Evolutionary conservation across 495 filamentous ascomycete genomes (phyloP), one percentile per base, ranked within the genome.

Genomic region (Pseudotulostoma volvatum): DNA sequence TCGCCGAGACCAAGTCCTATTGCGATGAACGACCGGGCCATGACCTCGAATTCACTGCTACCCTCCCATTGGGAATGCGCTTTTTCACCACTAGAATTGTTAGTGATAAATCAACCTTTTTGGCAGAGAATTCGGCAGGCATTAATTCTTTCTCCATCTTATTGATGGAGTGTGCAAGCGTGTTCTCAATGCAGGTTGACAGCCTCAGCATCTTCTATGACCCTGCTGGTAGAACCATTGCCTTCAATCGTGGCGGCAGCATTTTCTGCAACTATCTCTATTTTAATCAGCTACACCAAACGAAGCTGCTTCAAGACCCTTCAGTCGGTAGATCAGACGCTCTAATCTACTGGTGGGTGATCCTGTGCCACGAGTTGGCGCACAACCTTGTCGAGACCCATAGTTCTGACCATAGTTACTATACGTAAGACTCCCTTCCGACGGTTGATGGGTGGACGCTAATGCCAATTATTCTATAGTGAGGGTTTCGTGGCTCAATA

Each of bases 201-300:
- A 63, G 66, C 17, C 44, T 95, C 32, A 86, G 92, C 53, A 79
- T 96, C 43, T 94, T 86, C 66, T 86, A 84, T 45, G 86, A 94
- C 43, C 71, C 79, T 14, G 59, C 62, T 7, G 78, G 83, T 7
- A 70, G 68, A 44, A 84, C 85, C 1, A 93, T 99, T 42, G 90
- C 92, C 0, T 99, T 99, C 69, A 99, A 96, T 51, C 65, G 66
- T 16, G 68, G 69, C 31, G 86, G 87, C 34, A 80, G 76, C 46
- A 71, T 96, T 21, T 96, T 96, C 64, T 95, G 85, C 67, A 99
- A 96, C 49, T 72, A 86, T 44, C 67, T 82, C 23, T 95, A 83
- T 60, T 96, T 86, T 47, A 66, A 77, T 36, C 73, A 86, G 46
- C 56, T 93, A 19, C 90, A 97, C 54, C 58, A 69, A 37, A 52